phyloP scores from a whole-genome alignment of 108 stramenopile genomes.

The Pseudonitzschia delicatissima region DNA sequence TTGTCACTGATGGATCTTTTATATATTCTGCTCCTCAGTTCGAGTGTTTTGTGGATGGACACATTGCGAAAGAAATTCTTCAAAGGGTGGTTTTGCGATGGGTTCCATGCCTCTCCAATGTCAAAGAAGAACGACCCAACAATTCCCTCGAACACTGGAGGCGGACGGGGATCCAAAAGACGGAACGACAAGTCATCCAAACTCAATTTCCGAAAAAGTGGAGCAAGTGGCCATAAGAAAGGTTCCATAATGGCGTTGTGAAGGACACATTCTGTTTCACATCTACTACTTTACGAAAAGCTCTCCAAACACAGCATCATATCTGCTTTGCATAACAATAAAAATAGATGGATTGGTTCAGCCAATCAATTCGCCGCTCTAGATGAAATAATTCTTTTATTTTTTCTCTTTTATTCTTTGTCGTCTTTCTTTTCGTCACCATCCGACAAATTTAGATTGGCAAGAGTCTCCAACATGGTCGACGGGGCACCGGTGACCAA shows the following conservation, averaged over 20 bases:
- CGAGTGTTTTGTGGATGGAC: slow-evolving; percentile 81
- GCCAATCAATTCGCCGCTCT: too few species aligned
- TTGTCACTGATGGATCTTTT: slow-evolving; percentile 73
- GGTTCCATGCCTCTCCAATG: slow-evolving; percentile 35
- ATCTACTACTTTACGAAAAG: too few species aligned
- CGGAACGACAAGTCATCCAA: slow-evolving; percentile 5
- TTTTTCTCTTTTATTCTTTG: too few species aligned
- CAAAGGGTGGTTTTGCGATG: slow-evolving; percentile 66
- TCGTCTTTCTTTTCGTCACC: not conserved
- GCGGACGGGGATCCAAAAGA: not conserved
- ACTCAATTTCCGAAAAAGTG: slow-evolving; percentile 26
- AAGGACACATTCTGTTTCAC: too few species aligned
- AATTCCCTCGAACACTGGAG: not conserved
- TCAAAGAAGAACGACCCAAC: slow-evolving; percentile 37
- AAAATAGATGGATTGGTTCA: too few species aligned
- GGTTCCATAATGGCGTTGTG: slow-evolving; percentile 22
- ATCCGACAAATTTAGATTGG: not conserved
- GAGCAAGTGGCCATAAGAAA: slow-evolving; percentile 11
- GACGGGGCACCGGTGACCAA: slow-evolving; percentile 54
- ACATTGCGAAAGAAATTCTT: slow-evolving; percentile 89
- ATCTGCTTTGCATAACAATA: too few species aligned
- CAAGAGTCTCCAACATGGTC: slow-evolving; percentile 17
- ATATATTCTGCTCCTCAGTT: slow-evolving; percentile 73
- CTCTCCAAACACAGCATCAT: too few species aligned
- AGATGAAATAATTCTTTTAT: too few species aligned